Evolutionary conservation across 179 eudicot species (phyloP), one percentile per base, ranked within the genome.

Genomic region (Beta corolliflora): DNA sequence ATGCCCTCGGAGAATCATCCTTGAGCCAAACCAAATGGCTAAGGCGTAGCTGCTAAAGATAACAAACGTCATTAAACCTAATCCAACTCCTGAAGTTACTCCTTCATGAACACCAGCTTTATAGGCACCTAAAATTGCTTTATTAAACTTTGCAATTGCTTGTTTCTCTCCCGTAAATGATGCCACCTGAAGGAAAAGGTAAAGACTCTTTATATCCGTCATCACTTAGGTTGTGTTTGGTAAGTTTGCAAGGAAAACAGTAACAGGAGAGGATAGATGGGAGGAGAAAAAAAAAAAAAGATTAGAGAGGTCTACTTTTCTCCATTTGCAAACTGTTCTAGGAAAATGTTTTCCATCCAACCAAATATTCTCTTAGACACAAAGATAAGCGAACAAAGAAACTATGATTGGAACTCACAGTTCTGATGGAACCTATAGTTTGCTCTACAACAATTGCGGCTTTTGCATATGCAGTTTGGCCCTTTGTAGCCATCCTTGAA

Each of bases 371-470:
- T 36, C 41, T 36, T 36, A 36, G 41, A 36, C 41, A 36, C 41
- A 36, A 36, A 36, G 41, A 36, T 36, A 36, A 36, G 41, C 3
- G 3, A 36, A 36, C 41, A 36, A 36, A 36, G 41, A 36, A 36
- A 58, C 13, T 69, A 69, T 15, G 16, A 45, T 44, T 41, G 1
- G 25, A 18, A 75, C 92, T 79, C 78, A 93, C 96, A 6, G 96
- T 92, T 90, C 92, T 89, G 16, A 93, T 91, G 31, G 92, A 83
- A 52, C 90, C 87, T 73, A 93, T 82, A 48, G 94, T 89, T 79
- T 93, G 93, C 70, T 93, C 90, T 61, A 87, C 97, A 12, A 91
- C 83, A 71, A 63, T 79, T 19, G 92, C 90, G 23, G 96, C 97
- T 77, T 78, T 77, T n/a, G 85, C 66, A 81, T 91, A 89, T 75